These are phyloP conservation scores for Septoria petroselini DNA, from an alignment of 2,329 filamentous ascomycete genomes.

Conservation along the genomic window DNA sequence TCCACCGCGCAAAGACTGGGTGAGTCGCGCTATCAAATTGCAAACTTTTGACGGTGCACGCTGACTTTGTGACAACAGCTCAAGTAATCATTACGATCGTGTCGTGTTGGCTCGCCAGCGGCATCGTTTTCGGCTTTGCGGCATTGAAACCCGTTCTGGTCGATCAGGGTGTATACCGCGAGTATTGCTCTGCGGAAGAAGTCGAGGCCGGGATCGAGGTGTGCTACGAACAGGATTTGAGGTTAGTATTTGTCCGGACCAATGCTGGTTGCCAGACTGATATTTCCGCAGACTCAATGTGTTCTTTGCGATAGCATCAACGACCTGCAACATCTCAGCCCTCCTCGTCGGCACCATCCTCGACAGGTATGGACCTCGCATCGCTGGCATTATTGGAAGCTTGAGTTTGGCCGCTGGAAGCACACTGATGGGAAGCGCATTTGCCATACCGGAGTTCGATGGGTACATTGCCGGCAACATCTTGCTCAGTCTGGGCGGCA, in stretches of 20 bases:
- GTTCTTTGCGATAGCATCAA: conserved; percentile 88
- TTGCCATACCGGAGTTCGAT: conserved; percentile 63
- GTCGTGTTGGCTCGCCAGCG: conserved; percentile 73
- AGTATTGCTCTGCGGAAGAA: conserved; percentile 58
- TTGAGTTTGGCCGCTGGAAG: conserved; percentile 66
- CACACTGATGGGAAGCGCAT: conserved; percentile 66
- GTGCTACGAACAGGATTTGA: conserved; percentile 58
- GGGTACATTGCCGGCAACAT: conserved; percentile 53
- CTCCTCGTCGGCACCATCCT: conserved; percentile 81
- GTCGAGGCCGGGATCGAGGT: conserved; percentile 48
- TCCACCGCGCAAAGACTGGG: conserved; percentile 38
- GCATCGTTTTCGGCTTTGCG: conserved; percentile 79
- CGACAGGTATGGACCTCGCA: conserved; percentile 74
- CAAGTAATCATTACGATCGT: conserved; percentile 67
- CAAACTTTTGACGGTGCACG: background rate
- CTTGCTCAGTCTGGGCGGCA: conserved; percentile 49
- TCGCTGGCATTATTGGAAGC: conserved; percentile 69
- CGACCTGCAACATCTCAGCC: conserved; percentile 81
- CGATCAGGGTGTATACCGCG: conserved; percentile 65
- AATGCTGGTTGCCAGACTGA: no score
- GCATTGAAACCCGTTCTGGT: conserved; percentile 79
- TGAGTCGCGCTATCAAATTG: conserved; percentile 20
- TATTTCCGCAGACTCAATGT: conserved; percentile 71
- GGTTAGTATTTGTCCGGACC: conserved; percentile 32
- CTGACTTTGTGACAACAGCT: conserved; percentile 45